These are phyloP conservation scores for Nakaseomyces sp. DNA, from an alignment of 1,139 yeast species.

Conservation along the genomic window DNA sequence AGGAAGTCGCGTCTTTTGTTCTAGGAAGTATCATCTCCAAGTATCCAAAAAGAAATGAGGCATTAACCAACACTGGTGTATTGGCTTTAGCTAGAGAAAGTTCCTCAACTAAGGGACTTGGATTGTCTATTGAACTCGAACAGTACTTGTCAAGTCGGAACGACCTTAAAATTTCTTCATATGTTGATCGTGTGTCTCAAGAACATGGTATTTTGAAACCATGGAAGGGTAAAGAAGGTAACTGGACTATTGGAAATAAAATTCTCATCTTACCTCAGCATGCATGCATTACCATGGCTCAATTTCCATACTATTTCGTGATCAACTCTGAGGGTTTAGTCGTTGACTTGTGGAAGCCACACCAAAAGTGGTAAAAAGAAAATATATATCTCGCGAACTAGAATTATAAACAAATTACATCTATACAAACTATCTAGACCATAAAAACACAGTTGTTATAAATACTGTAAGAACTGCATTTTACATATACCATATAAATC, in stretches of 20 bases:
- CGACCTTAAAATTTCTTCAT: slow-evolving; percentile 35
- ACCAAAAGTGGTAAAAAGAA: slow-evolving; percentile 42
- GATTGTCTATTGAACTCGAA: slow-evolving; percentile 30
- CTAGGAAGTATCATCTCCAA: slow-evolving; percentile 56
- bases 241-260: slow-evolving; percentile 45
- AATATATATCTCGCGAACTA: too few species aligned
- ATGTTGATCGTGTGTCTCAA: slow-evolving; percentile 50
- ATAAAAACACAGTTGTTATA: too few species aligned
- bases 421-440: too few species aligned
- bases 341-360: slow-evolving; percentile 64
- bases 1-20: slow-evolving; percentile 47
- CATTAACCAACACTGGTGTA: slow-evolving; percentile 64
- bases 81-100: slow-evolving; percentile 59
- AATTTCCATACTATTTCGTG: slow-evolving; percentile 51
- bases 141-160: slow-evolving; percentile 8
- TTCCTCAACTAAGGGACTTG: slow-evolving; percentile 43
- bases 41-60: slow-evolving; percentile 51
- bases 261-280: slow-evolving; percentile 62
- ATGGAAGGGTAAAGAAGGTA: slow-evolving; percentile 9
- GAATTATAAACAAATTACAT: too few species aligned
- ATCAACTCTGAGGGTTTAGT: slow-evolving; percentile 44
- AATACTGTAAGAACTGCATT: too few species aligned
- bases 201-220: slow-evolving; percentile 51
- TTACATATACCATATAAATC: too few species aligned
- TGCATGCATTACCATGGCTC: slow-evolving; percentile 62